Base-by-base conservation (phyloP, 495 filamentous ascomycete species). In the Aspergillus funiculosus region DNA sequence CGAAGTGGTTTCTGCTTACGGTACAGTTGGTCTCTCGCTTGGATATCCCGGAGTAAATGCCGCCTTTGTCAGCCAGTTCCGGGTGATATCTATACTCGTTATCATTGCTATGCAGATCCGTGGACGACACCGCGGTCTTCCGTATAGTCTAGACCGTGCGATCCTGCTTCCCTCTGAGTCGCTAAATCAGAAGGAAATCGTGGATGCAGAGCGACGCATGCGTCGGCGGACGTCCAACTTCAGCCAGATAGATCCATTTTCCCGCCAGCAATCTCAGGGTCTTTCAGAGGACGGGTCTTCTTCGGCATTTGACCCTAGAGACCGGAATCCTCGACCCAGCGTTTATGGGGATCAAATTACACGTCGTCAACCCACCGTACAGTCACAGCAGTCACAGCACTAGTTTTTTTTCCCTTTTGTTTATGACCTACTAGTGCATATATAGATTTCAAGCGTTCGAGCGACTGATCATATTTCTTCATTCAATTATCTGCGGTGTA, bases 21-120 rank as follows among this genome's bases (percentile, higher is more conserved):
- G 92, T 48, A 98, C 91, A 2, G 92, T 98, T 27, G 92, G 92
- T 25, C 74, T 98, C 39, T 86, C 80, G 30, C 74, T 98, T 2
- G 92, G 92, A 5, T 94, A 90, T 39, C 75, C 85, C 0, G 66
- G 60, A 6, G 72, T 77, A 57, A 85, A 95, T 50, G 74, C 86
- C 5, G 87, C 85, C 0, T 89, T 98, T 53, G 86, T 77, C 14
- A 80, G 75, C 3, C 77, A 94, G 51, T 95, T 98, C 58, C 74
- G 71, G 5, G 74, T 82, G 3, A 59, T 95, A 7, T 85, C 83
- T n/a, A 96, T 95, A 54, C 78, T 98, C 20, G 82, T 96, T 29
- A 84, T 98, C 49, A 85, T 95, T 30, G 86, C 87, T 20, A 94
- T 95, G 89, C 84, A 94, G 68, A 76, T 96, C 29, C 85, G 91